Evolutionary conservation across 1,139 yeast genomes (phyloP).

Genomic region (Saccharomyces hybrid): DNA sequence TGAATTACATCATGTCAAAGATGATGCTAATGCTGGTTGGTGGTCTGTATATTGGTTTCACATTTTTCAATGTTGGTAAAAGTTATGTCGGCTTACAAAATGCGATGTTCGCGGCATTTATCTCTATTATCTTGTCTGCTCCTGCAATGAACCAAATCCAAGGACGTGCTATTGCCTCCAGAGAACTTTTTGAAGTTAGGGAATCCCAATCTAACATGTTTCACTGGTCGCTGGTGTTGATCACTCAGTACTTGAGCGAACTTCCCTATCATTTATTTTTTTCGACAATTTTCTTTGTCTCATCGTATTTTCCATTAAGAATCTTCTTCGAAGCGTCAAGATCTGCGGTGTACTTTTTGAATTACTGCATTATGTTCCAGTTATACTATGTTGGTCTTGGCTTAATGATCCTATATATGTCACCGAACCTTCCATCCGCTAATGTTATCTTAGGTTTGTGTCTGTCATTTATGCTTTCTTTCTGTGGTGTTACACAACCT

Average conservation of each 20-base stretch:
- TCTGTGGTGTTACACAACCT: slow-evolving; percentile 62
- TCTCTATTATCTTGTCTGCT: slow-evolving; percentile 36
- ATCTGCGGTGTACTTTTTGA: slow-evolving; percentile 51
- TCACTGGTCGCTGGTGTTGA: slow-evolving; percentile 52
- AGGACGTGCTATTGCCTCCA: slow-evolving; percentile 42
- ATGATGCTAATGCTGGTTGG: slow-evolving; percentile 34
- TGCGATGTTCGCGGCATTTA: slow-evolving; percentile 43
- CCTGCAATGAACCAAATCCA: slow-evolving; percentile 41
- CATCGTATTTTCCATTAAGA: slow-evolving; percentile 53
- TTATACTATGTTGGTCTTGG: slow-evolving; percentile 49
- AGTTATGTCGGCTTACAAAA: slow-evolving; percentile 38
- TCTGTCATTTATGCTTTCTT: slow-evolving; percentile 46
- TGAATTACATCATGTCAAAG: slow-evolving; percentile 38
- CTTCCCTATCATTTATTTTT: slow-evolving; percentile 48
- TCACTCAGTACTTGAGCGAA: slow-evolving; percentile 47
- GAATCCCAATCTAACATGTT: slow-evolving; percentile 59
- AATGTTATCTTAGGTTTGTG: slow-evolving; percentile 47
- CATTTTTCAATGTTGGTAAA: slow-evolving; percentile 35
- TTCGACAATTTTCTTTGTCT: slow-evolving; percentile 45
- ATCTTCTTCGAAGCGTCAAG: slow-evolving; percentile 39
- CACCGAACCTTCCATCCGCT: slow-evolving; percentile 60
- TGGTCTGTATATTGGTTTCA: slow-evolving; percentile 41
- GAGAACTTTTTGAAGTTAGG: slow-evolving; percentile 54
- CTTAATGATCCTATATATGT: slow-evolving; percentile 44
- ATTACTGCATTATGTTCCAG: slow-evolving; percentile 48